Percentiles rank a stretch among this genome's conserved stretches.
These are phyloP conservation scores for Aspergillus nomiae DNA, from an alignment of 2,329 filamentous ascomycete genomes.

Conservation along the genomic window DNA sequence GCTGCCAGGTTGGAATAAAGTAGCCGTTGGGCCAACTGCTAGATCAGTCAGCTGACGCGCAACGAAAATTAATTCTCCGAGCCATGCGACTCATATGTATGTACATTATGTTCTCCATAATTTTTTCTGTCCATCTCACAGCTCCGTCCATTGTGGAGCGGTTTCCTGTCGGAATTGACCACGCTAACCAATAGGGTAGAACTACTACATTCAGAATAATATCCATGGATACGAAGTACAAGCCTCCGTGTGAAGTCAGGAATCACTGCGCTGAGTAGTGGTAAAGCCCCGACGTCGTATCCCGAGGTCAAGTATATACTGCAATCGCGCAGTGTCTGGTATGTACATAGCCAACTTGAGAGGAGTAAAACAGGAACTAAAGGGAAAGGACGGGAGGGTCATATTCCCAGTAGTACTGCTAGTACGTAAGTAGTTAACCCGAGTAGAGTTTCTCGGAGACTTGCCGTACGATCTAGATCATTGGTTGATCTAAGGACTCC, in stretches of 20 bases:
- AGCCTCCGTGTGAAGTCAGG: too few species aligned
- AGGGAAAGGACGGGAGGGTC: neutral
- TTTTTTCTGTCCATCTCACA: neutral
- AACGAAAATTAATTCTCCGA: slow-evolving; percentile 13
- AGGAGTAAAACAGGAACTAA: neutral
- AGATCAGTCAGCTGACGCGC: slow-evolving; percentile 1
- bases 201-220: neutral
- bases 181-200: neutral
- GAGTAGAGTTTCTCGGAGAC: neutral
- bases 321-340: neutral
- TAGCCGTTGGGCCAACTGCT: neutral
- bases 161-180: neutral
- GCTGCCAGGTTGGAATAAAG: neutral
- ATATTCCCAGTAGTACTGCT: too few species aligned
- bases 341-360: neutral
- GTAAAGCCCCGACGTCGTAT: neutral
- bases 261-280: neutral
- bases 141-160: slow-evolving; percentile 2
- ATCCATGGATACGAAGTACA: too few species aligned
- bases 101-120: neutral
- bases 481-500: neutral
- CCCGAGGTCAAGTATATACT: neutral
- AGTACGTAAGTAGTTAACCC: neutral
- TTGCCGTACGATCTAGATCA: neutral
- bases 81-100: slow-evolving; percentile 7